phyloP scores from a whole-genome alignment of 1,284 basidiomycete species.

The Ceratobasidium sp. region DNA sequence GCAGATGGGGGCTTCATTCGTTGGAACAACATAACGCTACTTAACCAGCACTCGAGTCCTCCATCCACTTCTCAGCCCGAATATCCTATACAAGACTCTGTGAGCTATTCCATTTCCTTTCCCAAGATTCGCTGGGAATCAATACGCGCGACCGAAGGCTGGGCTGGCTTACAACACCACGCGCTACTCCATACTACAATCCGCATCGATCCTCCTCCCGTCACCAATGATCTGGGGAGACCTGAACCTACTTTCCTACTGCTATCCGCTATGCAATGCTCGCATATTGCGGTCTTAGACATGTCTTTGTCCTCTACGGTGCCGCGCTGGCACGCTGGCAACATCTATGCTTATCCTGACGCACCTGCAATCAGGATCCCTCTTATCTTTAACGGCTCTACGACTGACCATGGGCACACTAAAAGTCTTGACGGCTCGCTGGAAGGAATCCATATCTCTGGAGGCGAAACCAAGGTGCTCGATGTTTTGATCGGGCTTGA shows the following conservation, averaged over 20 bases:
- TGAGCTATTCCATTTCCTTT: slow-evolving; percentile 68
- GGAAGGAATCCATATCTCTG: neutral
- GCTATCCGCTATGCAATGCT: slow-evolving; percentile 65
- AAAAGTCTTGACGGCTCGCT: neutral
- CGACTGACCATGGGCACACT: neutral
- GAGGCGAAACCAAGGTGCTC: slow-evolving; percentile 53
- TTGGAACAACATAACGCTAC: slow-evolving; percentile 61
- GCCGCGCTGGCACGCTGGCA: slow-evolving; percentile 76
- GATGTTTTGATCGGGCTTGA: slow-evolving; percentile 71
- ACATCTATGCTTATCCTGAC: slow-evolving; percentile 73
- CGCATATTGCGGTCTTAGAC: slow-evolving; percentile 73
- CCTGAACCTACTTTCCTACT: slow-evolving; percentile 57
- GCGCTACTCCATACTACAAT: slow-evolving; percentile 71
- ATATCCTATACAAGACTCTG: slow-evolving; percentile 56
- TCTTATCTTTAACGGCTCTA: slow-evolving; percentile 57
- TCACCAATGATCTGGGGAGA: slow-evolving; percentile 7
- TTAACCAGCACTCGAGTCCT: neutral
- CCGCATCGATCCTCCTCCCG: slow-evolving; percentile 62
- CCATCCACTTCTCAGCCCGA: neutral
- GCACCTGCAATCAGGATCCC: slow-evolving; percentile 61
- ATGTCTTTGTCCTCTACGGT: slow-evolving; percentile 50
- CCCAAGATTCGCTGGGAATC: slow-evolving; percentile 69
- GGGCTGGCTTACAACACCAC: slow-evolving; percentile 82
- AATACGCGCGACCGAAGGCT: slow-evolving; percentile 78
- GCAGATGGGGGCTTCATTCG: slow-evolving; percentile 68